Evolutionary conservation across 2,329 filamentous ascomycete genomes (phyloP).

Genomic region (Aureobasidium subglaciale): DNA sequence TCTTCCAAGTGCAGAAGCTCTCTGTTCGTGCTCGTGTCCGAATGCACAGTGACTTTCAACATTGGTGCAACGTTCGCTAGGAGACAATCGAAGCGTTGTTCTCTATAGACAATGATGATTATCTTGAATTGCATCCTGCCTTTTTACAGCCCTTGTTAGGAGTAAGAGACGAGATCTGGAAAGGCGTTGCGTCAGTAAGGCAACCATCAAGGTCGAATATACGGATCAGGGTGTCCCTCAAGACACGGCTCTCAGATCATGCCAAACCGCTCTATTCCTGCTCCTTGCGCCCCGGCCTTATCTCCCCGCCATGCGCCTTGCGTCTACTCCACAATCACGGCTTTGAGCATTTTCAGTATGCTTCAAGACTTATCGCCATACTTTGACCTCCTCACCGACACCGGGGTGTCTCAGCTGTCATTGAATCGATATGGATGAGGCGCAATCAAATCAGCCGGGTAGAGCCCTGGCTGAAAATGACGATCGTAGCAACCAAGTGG

Average conservation of each 20-base stretch:
- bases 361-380: not conserved
- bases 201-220: not conserved
- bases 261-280: conserved; percentile 9
- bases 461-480: not conserved
- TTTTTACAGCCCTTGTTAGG: too few relatives aligned
- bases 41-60: too few relatives aligned
- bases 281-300: conserved; percentile 2
- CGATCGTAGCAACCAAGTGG: not conserved
- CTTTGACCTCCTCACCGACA: not conserved
- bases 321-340: not conserved
- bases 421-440: not conserved
- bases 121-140: too few relatives aligned
- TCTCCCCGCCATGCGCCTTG: not conserved
- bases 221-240: not conserved
- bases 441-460: not conserved
- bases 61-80: too few relatives aligned
- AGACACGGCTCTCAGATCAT: too few relatives aligned
- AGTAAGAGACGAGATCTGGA: too few relatives aligned
- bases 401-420: not conserved
- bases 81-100: too few relatives aligned
- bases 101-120: too few relatives aligned
- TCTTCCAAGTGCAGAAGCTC: too few relatives aligned
- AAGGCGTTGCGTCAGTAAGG: too few relatives aligned
- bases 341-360: not conserved
- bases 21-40: too few relatives aligned